These are phyloP conservation scores for Heimioporus sp. DNA, from an alignment of 768 basidiomycete genomes.

Conservation along the genomic window DNA sequence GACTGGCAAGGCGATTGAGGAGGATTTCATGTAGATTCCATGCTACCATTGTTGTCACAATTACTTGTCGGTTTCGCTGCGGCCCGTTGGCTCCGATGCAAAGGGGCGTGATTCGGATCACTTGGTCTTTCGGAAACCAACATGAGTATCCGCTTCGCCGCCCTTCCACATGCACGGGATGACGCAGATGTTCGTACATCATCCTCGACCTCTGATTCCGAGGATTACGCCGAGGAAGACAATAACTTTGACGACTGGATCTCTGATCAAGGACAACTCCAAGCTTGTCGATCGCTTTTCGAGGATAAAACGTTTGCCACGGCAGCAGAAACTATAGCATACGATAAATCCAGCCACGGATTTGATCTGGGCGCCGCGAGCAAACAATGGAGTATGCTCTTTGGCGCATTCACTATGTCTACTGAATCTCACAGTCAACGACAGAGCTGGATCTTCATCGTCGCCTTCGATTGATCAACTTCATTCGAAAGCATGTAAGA, in stretches of 20 bases:
- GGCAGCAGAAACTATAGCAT: constrained; percentile 52
- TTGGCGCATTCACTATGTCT: neutral
- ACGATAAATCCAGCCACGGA: constrained; percentile 59
- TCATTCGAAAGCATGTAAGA: constrained; percentile 72
- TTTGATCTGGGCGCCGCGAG: constrained; percentile 60
- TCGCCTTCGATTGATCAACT: constrained; percentile 82
- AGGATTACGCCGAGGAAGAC: constrained; percentile 40
- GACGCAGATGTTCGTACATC: constrained; percentile 9
- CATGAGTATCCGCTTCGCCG: constrained; percentile 33
- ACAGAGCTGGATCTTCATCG: constrained; percentile 77
- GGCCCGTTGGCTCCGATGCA: too few relatives aligned
- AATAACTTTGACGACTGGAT: constrained; percentile 80
- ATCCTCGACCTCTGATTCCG: constrained; percentile 24
- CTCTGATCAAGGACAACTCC: constrained; percentile 57
- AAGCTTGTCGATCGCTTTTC: constrained; percentile 71
- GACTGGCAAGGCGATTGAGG: constrained; percentile 75
- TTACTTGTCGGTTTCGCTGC: too few relatives aligned
- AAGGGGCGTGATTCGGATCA: too few relatives aligned
- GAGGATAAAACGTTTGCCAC: constrained; percentile 61
- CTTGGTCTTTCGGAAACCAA: neutral
- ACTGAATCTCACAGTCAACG: neutral
- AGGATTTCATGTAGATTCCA: constrained; percentile 76
- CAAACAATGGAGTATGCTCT: constrained; percentile 51
- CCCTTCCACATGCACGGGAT: constrained; percentile 1
- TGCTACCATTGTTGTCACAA: too few relatives aligned